phyloP scores from a whole-genome alignment of 345 rosid genomes.

The Lepidium didymum region DNA sequence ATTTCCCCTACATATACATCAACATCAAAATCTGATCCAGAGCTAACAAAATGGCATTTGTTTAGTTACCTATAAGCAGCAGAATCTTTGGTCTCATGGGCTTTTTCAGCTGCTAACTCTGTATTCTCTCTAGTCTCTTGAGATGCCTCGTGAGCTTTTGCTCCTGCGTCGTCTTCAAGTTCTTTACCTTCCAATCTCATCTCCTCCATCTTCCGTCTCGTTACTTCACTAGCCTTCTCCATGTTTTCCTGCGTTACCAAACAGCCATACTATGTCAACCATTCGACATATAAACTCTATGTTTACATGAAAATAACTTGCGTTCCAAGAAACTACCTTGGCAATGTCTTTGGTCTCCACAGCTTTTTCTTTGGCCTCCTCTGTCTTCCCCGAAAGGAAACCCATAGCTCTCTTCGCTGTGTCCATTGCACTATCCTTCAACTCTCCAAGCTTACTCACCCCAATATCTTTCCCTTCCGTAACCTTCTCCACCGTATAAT shows the following conservation, averaged over 20 bases:
- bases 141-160: neutral
- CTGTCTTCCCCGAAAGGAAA: conserved; percentile 44
- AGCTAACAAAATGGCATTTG: neutral
- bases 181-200: conserved; percentile 36
- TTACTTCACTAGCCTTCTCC: conserved; percentile 40
- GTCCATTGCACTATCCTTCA: conserved; percentile 46
- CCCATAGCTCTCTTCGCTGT: conserved; percentile 56
- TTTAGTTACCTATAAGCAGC: neutral
- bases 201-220: conserved; percentile 49
- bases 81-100: conserved; percentile 12
- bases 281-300: neutral
- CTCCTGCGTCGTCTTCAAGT: conserved; percentile 24
- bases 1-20: conserved; percentile 24
- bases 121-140: conserved; percentile 7
- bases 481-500: conserved; percentile 25
- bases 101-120: conserved; percentile 1
- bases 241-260: conserved; percentile 26
- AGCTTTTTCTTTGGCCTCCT: conserved; percentile 48
- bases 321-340: conserved; percentile 15
- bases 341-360: conserved; percentile 38
- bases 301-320: neutral
- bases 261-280: neutral
- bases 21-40: neutral
- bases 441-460: conserved; percentile 33
- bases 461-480: conserved; percentile 32